Percentiles rank a stretch among this genome's conserved stretches.
Evolutionary conservation across 1,139 yeast species (phyloP).

Genomic region (Hyphopichia wangnamkhiaoensis): DNA sequence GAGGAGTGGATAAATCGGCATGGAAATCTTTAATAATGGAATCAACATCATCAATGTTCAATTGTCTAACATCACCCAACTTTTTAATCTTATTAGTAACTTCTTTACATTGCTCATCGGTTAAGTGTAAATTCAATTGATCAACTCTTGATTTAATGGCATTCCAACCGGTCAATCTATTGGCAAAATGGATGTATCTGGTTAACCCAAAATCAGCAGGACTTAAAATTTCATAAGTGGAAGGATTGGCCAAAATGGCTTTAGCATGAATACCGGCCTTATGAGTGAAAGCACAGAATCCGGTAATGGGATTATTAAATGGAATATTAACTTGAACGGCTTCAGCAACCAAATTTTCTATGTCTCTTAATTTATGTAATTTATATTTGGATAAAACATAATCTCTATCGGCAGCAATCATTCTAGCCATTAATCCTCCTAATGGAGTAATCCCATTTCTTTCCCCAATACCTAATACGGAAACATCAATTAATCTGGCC

Average conservation of each 20-base stretch:
- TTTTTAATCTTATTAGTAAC: conserved; percentile 91
- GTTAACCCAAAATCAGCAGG: conserved; percentile 95
- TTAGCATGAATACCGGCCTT: conserved; percentile 99
- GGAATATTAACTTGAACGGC: conserved; percentile 97
- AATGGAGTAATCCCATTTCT: conserved; percentile 98
- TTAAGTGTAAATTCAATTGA: conserved; percentile 85
- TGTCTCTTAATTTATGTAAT: conserved; percentile 91
- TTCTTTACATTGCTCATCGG: conserved; percentile 93
- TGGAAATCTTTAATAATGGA: conserved; percentile 94
- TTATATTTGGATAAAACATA: conserved; percentile 94
- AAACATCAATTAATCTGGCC: conserved; percentile 91
- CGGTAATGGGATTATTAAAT: conserved; percentile 97
- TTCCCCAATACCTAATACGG: conserved; percentile 97
- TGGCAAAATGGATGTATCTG: conserved; percentile 95
- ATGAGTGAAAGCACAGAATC: conserved; percentile 99
- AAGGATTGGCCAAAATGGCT: conserved; percentile 97
- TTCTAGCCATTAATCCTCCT: conserved; percentile 98
- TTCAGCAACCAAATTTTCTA: conserved; percentile 94
- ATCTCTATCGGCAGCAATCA: conserved; percentile 98
- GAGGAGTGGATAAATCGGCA: conserved; percentile 52
- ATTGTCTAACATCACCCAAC: conserved; percentile 92
- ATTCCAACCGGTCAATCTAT: conserved; percentile 98
- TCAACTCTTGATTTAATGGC: conserved; percentile 98
- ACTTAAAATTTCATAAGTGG: conserved; percentile 93
- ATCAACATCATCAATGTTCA: conserved; percentile 96